These are phyloP conservation scores for Daucus carota DNA, from an alignment of 129 eudicot genomes.

Conservation along the genomic window DNA sequence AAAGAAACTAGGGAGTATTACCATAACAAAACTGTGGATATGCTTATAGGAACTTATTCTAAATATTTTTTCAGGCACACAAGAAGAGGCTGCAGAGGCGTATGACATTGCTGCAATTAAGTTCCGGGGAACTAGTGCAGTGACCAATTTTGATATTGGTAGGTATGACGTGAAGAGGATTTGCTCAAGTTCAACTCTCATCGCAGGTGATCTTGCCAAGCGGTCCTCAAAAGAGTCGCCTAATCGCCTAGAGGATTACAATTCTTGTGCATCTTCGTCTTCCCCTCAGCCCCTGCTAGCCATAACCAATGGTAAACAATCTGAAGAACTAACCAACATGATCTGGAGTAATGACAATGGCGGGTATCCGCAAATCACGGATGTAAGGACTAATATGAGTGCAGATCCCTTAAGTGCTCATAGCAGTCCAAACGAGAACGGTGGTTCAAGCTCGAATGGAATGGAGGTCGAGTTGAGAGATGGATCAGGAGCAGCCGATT, in stretches of 20 bases:
- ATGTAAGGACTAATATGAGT: background rate
- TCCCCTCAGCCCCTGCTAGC: constrained; percentile 32
- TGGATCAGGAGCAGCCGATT: constrained; percentile 15
- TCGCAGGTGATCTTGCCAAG: constrained; percentile 68
- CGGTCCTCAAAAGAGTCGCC: constrained; percentile 40
- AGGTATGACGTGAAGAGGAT: constrained; percentile 82
- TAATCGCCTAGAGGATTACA: constrained; percentile 22
- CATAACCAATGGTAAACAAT: constrained; percentile 32
- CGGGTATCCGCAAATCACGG: background rate
- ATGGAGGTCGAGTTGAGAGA: constrained; percentile 13
- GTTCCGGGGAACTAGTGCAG: constrained; percentile 88
- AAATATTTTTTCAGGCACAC: constrained; percentile 41
- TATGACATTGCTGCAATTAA: constrained; percentile 92
- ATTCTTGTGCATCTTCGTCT: constrained; percentile 30
- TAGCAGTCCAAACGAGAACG: constrained; percentile 15
- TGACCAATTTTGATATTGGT: constrained; percentile 77
- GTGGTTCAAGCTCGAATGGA: background rate
- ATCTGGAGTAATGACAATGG: constrained; percentile 26
- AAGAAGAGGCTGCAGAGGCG: constrained; percentile 95
- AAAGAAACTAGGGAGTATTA: background rate
- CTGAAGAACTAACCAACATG: constrained; percentile 39
- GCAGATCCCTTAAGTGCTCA: constrained; percentile 6
- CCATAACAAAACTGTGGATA: background rate
- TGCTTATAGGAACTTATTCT: background rate
- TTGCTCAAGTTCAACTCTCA: constrained; percentile 76